These are phyloP conservation scores for Cryptococcus hybrid DNA, from an alignment of 1,284 basidiomycete species.

Conservation along the genomic window DNA sequence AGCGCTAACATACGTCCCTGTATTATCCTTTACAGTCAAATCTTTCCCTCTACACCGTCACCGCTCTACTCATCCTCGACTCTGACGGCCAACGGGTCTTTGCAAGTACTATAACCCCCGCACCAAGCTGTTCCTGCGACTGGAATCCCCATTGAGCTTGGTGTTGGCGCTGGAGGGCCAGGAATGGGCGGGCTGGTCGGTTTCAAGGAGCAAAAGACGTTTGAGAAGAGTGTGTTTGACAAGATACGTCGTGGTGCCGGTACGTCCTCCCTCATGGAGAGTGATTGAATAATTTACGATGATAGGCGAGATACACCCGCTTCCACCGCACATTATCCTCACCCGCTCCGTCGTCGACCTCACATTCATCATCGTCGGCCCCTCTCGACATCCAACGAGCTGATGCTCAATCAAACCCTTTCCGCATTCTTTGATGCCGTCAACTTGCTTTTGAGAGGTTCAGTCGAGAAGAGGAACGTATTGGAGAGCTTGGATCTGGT, in stretches of 20 bases:
- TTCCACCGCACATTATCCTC: conserved; percentile 81
- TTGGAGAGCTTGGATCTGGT: not conserved
- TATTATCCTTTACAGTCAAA: conserved; percentile 56
- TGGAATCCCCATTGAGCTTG: conserved; percentile 51
- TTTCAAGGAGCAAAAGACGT: conserved; percentile 89
- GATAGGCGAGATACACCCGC: conserved; percentile 90
- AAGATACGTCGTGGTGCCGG: conserved; percentile 92
- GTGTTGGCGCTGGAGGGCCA: conserved; percentile 40
- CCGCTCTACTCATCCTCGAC: conserved; percentile 89
- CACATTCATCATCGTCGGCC: conserved; percentile 90
- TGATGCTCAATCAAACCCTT: conserved; percentile 88
- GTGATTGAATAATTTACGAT: not conserved
- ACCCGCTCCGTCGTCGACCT: conserved; percentile 95
- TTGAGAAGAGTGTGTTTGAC: conserved; percentile 92
- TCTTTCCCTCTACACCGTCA: conserved; percentile 78
- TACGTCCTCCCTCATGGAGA: conserved; percentile 54
- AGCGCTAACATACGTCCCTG: not conserved
- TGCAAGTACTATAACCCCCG: conserved; percentile 61
- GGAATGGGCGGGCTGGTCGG: conserved; percentile 52
- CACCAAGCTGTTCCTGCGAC: conserved; percentile 56
- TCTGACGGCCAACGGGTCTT: conserved; percentile 90
- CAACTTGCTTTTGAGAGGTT: conserved; percentile 79
- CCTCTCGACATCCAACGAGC: conserved; percentile 83
- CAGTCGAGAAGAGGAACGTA: conserved; percentile 79
- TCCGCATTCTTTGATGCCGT: conserved; percentile 83